Base-by-base conservation (phyloP, 352 stramenopile species). In the Blastocystis sp. region DNA sequence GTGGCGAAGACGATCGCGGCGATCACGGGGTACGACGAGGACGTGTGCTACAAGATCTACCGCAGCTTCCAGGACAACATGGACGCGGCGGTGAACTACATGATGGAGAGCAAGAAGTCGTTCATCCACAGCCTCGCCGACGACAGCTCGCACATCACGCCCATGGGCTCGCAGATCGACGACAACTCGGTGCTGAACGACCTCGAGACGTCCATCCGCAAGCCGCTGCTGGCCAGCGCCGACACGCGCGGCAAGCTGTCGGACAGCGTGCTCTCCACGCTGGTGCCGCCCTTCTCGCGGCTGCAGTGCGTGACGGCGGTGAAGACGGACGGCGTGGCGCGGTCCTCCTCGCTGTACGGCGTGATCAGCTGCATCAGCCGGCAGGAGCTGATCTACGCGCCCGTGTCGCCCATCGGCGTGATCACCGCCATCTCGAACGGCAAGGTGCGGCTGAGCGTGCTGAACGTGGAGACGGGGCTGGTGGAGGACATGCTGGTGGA, bases 41-140 rank as follows among this genome's bases (percentile, higher is more conserved):
- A 67, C 5, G 66, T 69, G 14, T 84, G 74, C 52, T 84, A 84
- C 48, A 84, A 84, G 74, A 40, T 84, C n/a, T 64, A 67, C 23
- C 23, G 74, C n/a, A 41, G 43, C 4, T 88, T 78, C 60, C 78
- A 88, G 48, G 78, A 88, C 34, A 79, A 88, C 43, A 79, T 88
- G 78, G 67, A 88, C 17, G 62, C 78, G 45, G 66, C 78, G 2
- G 67, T 88, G 34, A 60, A 74, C 17, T 88, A 88, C 45, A 34
- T 88, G 2, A 60, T 88, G 19, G 78, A 88, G 43, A 88, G 28
- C 14, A 79, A 84, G 60, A 84, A 84, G 53, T 56, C 34, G 10
- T 84, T 84, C 53, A 84, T 84, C 41, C 53, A 69, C 11, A 38
- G 48, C 28, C 52, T 84, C 48, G 65, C 74, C 9, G 60, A 66